phyloP scores from a whole-genome alignment of 2,329 filamentous ascomycete species.

The Diaporthe batatas region DNA sequence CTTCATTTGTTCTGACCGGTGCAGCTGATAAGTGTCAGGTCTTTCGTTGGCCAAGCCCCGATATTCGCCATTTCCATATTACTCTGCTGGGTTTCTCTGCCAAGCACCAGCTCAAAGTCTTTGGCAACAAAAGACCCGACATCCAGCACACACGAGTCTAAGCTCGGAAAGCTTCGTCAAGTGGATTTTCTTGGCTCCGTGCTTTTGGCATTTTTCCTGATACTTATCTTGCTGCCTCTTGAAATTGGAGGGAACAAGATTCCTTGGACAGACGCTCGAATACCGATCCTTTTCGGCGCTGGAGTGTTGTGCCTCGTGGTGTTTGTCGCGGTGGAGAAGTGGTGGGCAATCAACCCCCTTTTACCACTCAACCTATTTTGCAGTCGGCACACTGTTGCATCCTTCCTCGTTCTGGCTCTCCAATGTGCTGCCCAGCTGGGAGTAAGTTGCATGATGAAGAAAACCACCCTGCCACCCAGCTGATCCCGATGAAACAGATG shows the following conservation, averaged over 20 bases:
- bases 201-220: conserved; percentile 55
- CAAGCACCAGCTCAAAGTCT: conserved; percentile 43
- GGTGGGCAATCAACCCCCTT: conserved; percentile 66
- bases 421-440: conserved; percentile 71
- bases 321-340: conserved; percentile 52
- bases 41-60: conserved; percentile 70
- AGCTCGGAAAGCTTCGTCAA: conserved; percentile 57
- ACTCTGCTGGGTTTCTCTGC: conserved; percentile 54
- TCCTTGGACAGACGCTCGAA: conserved; percentile 54
- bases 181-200: conserved; percentile 71
- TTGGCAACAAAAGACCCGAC: conserved; percentile 30
- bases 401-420: conserved; percentile 64
- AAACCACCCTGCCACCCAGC: not conserved
- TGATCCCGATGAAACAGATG: conserved; percentile 54
- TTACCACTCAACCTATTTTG: conserved; percentile 68
- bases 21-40: conserved; percentile 51
- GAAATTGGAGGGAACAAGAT: conserved; percentile 56
- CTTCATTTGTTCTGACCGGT: not conserved
- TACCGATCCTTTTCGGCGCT: conserved; percentile 50
- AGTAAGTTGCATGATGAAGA: conserved; percentile 51
- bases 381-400: conserved; percentile 65
- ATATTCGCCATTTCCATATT: conserved; percentile 64
- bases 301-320: conserved; percentile 49
- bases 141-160: conserved; percentile 40
- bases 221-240: conserved; percentile 55